Evolutionary conservation across 164 flowering plant species (phyloP).

Genomic region (Brasenia schreberi): DNA sequence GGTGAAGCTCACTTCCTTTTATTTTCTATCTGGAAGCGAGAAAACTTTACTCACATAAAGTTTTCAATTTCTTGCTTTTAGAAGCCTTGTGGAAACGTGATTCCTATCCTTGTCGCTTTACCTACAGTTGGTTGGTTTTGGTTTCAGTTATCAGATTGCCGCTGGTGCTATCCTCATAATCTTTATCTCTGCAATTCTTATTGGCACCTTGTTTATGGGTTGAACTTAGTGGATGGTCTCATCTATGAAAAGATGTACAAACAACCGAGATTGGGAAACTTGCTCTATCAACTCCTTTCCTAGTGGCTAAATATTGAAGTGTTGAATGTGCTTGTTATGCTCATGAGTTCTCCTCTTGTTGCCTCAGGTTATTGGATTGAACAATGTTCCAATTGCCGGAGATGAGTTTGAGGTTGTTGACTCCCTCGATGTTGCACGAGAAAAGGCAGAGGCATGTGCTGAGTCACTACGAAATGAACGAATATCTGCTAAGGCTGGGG

Average conservation of each 20-base stretch:
- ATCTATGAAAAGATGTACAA: too few relatives aligned
- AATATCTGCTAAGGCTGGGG: constrained; percentile 74
- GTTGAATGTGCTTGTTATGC: neutral
- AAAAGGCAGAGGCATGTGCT: constrained; percentile 60
- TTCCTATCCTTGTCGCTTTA: neutral
- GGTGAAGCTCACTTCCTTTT: neutral
- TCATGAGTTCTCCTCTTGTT: constrained; percentile 1
- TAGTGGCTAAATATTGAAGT: too few relatives aligned
- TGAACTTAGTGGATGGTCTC: too few relatives aligned
- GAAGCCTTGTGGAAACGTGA: neutral
- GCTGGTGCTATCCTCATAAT: neutral
- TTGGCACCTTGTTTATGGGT: too few relatives aligned
- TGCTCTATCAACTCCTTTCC: too few relatives aligned
- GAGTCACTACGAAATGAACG: constrained; percentile 43
- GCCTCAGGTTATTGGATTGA: constrained; percentile 68
- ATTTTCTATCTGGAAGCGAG: neutral
- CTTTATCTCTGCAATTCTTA: too few relatives aligned
- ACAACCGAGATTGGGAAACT: too few relatives aligned
- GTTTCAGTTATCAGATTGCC: neutral
- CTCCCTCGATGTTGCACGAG: constrained; percentile 75
- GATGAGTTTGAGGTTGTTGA: constrained; percentile 83
- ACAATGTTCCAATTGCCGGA: constrained; percentile 82
- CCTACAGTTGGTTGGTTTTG: neutral
- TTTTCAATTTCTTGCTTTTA: neutral
- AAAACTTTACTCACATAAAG: neutral